Conservation (phyloP, 2,329 filamentous ascomycete genomes). For the Colletotrichum acutatum region DNA sequence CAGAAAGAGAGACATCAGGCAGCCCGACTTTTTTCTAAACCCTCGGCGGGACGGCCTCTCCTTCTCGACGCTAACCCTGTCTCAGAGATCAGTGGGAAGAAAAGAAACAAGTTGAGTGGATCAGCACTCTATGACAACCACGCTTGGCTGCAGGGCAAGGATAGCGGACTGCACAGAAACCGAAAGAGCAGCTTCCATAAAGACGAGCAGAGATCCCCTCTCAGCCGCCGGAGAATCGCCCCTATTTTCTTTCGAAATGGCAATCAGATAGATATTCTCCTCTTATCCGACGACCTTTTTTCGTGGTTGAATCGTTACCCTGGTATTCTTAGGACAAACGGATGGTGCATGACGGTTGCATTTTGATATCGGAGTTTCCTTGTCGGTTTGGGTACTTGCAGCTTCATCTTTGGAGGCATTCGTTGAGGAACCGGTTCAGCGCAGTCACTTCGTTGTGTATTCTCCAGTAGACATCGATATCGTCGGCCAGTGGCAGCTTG, state of each 20-base stretch:
- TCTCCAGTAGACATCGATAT: background rate
- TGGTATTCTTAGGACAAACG: slow-evolving; percentile 35
- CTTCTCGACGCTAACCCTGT: slow-evolving; percentile 35
- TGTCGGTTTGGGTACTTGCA: slow-evolving; percentile 32
- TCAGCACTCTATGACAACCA: slow-evolving; percentile 34
- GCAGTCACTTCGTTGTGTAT: background rate
- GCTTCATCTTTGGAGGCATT: slow-evolving; percentile 19
- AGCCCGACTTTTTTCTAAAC: slow-evolving; percentile 24
- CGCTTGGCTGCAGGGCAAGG: slow-evolving; percentile 36
- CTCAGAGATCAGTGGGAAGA: slow-evolving; percentile 33
- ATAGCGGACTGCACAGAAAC: slow-evolving; percentile 20
- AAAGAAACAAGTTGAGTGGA: slow-evolving; percentile 33
- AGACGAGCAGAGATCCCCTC: slow-evolving; percentile 26
- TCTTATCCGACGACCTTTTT: slow-evolving; percentile 9
- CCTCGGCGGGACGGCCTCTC: slow-evolving; percentile 15
- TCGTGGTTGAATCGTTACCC: slow-evolving; percentile 12
- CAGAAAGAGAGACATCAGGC: slow-evolving; percentile 30
- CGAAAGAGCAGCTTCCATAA: slow-evolving; percentile 22
- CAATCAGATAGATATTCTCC: slow-evolving; percentile 17
- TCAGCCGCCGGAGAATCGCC: background rate
- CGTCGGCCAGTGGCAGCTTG: background rate
- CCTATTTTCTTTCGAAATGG: slow-evolving; percentile 4
- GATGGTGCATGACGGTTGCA: slow-evolving; percentile 30
- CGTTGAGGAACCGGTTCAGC: slow-evolving; percentile 4
- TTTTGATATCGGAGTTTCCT: slow-evolving; percentile 27